These are phyloP conservation scores for Candida mesenterica DNA, from an alignment of 1,139 yeast genomes.

Conservation along the genomic window DNA sequence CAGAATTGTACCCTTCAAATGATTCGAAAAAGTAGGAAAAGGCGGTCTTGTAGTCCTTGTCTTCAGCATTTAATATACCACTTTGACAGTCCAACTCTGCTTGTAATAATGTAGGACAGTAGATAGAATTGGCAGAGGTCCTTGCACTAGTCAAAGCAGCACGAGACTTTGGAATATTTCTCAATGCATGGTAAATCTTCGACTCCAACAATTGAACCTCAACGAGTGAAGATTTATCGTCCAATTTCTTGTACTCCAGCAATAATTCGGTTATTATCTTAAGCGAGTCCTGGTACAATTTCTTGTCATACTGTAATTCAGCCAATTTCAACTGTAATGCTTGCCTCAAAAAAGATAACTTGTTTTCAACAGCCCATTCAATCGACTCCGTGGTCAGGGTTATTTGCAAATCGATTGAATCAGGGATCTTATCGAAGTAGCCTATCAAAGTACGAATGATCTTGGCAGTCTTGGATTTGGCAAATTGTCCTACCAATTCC, in stretches of 20 bases:
- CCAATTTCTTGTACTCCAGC: constrained; percentile 85
- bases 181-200: constrained; percentile 84
- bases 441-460: constrained; percentile 78
- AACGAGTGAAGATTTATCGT: constrained; percentile 91
- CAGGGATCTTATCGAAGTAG: constrained; percentile 66
- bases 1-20: constrained; percentile 77
- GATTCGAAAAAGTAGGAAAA: constrained; percentile 94
- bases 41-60: constrained; percentile 94
- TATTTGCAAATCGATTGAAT: constrained; percentile 71
- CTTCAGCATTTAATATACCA: constrained; percentile 95
- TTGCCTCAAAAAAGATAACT: constrained; percentile 86
- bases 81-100: constrained; percentile 95
- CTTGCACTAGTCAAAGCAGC: constrained; percentile 95
- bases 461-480: constrained; percentile 94
- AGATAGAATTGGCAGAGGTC: constrained; percentile 93
- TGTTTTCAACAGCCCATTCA: constrained; percentile 82
- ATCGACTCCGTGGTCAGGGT: constrained; percentile 74
- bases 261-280: constrained; percentile 69
- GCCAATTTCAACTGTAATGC: constrained; percentile 82
- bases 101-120: constrained; percentile 91
- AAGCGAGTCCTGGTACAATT: constrained; percentile 68
- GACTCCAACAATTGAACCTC: constrained; percentile 94
- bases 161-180: constrained; percentile 89
- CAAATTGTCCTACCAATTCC: constrained; percentile 66
- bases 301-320: constrained; percentile 65